Evolutionary conservation across 306 rosid genomes (phyloP).

Genomic region (Pyrus betulifolia): DNA sequence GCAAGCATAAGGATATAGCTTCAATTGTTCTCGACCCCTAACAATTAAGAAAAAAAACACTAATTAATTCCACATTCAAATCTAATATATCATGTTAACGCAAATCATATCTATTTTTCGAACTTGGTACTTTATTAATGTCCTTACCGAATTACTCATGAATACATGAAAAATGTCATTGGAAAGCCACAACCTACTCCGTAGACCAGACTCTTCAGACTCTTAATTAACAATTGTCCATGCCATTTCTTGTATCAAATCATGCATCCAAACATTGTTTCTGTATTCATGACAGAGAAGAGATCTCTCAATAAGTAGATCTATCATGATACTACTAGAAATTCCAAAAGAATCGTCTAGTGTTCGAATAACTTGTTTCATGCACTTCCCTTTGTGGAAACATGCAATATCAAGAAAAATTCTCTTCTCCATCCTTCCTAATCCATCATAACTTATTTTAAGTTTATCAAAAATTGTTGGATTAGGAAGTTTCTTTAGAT

Average conservation of each 20-base stretch:
- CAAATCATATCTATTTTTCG: background rate
- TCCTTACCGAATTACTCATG: background rate
- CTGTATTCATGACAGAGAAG: no score
- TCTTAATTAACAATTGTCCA: background rate
- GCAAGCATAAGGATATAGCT: background rate
- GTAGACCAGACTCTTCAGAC: background rate
- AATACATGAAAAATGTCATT: background rate
- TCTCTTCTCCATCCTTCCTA: no score
- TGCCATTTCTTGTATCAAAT: slow-evolving; percentile 9
- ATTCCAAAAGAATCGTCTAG: no score
- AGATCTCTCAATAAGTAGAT: no score
- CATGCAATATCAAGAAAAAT: no score
- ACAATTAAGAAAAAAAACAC: background rate
- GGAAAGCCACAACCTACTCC: background rate
- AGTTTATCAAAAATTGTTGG: background rate
- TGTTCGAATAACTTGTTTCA: no score
- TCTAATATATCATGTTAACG: background rate
- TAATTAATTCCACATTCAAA: background rate
- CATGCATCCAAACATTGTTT: background rate
- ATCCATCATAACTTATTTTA: no score
- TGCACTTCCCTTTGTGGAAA: no score
- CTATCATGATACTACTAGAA: no score
- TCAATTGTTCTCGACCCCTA: slow-evolving; percentile 7
- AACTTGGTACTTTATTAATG: background rate
- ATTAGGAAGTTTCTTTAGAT: background rate